Percentiles rank a stretch among this genome's conserved stretches.
Evolutionary conservation across 1,139 yeast species (phyloP).

Genomic region (Pneumocystis carinii): DNA sequence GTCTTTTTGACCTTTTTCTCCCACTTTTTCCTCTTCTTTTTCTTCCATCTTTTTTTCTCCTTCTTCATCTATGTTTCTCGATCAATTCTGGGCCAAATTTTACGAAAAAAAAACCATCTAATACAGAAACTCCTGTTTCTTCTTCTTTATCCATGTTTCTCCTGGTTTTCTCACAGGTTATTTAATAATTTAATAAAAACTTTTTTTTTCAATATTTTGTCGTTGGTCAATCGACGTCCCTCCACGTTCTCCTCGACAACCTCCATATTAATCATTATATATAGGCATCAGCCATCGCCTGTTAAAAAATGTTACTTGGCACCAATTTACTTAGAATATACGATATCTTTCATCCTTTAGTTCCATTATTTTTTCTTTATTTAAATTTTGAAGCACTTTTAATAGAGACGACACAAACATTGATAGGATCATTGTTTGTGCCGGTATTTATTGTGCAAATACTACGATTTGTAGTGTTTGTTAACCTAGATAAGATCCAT

Average conservation of each 20-base stretch:
- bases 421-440: neutral
- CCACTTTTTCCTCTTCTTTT: neutral
- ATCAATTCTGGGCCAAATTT: neutral
- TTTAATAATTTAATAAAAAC: neutral
- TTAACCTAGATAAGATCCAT: neutral
- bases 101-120: neutral
- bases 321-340: neutral
- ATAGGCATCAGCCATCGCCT: neutral
- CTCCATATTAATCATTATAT: too few relatives aligned
- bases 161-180: neutral
- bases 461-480: neutral
- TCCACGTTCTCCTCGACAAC: too few relatives aligned
- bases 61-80: constrained; percentile 1
- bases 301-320: neutral
- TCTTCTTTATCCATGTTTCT: neutral
- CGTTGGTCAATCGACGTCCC: neutral
- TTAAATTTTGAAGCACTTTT: neutral
- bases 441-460: neutral
- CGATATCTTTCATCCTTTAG: neutral
- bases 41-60: neutral
- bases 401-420: neutral
- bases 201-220: neutral
- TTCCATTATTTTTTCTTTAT: neutral
- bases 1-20: neutral
- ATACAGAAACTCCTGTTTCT: neutral